Conservation (phyloP, 306 rosid species). For the Begonia masoniana region DNA sequence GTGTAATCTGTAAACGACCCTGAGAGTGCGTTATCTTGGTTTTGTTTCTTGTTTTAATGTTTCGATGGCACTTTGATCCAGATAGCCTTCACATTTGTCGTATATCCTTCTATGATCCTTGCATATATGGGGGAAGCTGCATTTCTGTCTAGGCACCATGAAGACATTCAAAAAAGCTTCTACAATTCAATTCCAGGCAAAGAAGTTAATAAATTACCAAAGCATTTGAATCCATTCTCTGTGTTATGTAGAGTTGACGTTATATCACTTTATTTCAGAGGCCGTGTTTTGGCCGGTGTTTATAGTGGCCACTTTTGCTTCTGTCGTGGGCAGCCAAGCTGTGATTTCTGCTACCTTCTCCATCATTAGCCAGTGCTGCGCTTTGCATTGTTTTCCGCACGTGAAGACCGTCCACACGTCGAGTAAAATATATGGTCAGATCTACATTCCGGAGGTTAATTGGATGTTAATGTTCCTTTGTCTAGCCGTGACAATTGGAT, state of each 20-base stretch:
- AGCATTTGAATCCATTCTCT: slow-evolving; percentile 1
- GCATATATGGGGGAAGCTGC: slow-evolving; percentile 86
- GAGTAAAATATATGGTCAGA: slow-evolving; percentile 50
- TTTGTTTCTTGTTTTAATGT: neutral
- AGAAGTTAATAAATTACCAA: slow-evolving; percentile 13
- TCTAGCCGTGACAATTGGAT: slow-evolving; percentile 48
- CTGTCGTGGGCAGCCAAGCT: slow-evolving; percentile 62
- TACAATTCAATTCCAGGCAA: slow-evolving; percentile 60
- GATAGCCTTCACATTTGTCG: slow-evolving; percentile 62
- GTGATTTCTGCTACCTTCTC: slow-evolving; percentile 68
- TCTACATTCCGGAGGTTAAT: slow-evolving; percentile 69
- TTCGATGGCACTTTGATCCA: slow-evolving; percentile 21
- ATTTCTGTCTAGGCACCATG: slow-evolving; percentile 56
- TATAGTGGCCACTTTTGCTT: slow-evolving; percentile 49
- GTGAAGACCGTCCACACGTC: slow-evolving; percentile 59
- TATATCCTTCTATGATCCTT: slow-evolving; percentile 55
- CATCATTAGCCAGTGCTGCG: slow-evolving; percentile 52
- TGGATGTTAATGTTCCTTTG: slow-evolving; percentile 71
- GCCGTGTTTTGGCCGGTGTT: slow-evolving; percentile 72
- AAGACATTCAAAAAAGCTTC: slow-evolving; percentile 62
- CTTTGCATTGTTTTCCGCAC: slow-evolving; percentile 55
- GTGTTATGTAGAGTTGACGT: neutral
- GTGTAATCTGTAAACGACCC: too few species aligned
- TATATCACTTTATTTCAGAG: slow-evolving; percentile 25
- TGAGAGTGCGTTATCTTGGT: too few species aligned